Evolutionary conservation across 2,329 filamentous ascomycete genomes (phyloP).

Genomic region (Calycina herbarum): DNA sequence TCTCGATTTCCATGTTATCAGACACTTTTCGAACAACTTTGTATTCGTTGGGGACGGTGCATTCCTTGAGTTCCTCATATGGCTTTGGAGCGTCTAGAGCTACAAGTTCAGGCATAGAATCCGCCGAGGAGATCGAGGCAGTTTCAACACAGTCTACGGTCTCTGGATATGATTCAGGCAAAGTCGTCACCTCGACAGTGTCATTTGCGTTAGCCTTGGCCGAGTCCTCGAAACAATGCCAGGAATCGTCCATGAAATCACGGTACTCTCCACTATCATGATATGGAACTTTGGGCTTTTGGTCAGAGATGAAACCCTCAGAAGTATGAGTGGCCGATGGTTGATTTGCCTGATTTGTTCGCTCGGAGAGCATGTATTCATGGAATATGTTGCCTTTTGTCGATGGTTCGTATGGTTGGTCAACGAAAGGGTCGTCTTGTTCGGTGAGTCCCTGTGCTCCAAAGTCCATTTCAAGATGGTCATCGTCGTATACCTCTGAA

Average conservation of each 20-base stretch:
- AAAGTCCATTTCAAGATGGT: constrained; percentile 5
- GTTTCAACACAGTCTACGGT: not conserved
- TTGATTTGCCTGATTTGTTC: not conserved
- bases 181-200: not conserved
- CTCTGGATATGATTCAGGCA: not conserved
- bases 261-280: constrained; percentile 9
- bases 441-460: not conserved
- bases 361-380: not conserved
- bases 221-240: constrained; percentile 9
- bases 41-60: not conserved
- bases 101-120: not conserved
- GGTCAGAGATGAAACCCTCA: not conserved
- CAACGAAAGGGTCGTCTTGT: constrained; percentile 7
- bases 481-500: not conserved
- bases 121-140: not conserved
- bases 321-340: not conserved
- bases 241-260: constrained; percentile 10
- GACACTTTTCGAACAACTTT: not conserved
- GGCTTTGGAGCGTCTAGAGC: not conserved
- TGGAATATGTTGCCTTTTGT: constrained; percentile 1
- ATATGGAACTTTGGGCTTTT: constrained; percentile 7
- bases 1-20: not conserved
- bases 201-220: not conserved
- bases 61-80: not conserved
- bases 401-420: not conserved